These are phyloP conservation scores for Erodium texanum DNA, from an alignment of 441 rosid species.

Conservation along the genomic window DNA sequence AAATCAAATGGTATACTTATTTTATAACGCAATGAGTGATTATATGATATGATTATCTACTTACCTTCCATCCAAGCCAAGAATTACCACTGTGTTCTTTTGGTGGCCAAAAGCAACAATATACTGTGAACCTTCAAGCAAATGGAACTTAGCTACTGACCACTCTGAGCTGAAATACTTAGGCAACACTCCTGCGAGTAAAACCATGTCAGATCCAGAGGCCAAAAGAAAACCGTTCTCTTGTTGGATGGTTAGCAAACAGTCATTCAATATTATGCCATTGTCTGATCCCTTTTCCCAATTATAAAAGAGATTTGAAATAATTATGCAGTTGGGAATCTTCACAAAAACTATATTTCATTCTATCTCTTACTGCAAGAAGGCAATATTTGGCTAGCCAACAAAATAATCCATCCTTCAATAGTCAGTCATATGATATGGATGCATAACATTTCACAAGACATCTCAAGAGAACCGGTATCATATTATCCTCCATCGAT, in stretches of 20 bases:
- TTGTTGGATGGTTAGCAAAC: neutral
- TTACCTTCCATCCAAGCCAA: constrained; percentile 88
- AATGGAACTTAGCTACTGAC: constrained; percentile 86
- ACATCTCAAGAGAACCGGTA: too few species aligned
- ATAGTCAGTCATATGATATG: too few species aligned
- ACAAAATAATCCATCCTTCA: neutral
- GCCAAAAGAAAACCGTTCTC: neutral
- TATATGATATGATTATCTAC: neutral
- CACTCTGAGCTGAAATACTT: constrained; percentile 94
- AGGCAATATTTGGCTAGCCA: neutral
- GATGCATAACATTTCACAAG: too few species aligned
- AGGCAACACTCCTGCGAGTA: constrained; percentile 63
- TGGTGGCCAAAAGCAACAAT: constrained; percentile 78
- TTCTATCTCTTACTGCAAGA: neutral
- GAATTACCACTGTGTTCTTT: constrained; percentile 48
- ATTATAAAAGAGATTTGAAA: neutral
- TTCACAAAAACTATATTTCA: neutral
- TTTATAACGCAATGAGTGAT: neutral
- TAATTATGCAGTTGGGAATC: neutral
- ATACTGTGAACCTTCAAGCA: constrained; percentile 63
- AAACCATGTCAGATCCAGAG: constrained; percentile 3
- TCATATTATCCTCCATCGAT: neutral
- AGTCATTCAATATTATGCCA: neutral
- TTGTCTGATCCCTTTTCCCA: neutral
- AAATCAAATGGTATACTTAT: neutral